Evolutionary conservation across 768 basidiomycete genomes (phyloP).

Genomic region (Phylloporus rhodoxanthus): DNA sequence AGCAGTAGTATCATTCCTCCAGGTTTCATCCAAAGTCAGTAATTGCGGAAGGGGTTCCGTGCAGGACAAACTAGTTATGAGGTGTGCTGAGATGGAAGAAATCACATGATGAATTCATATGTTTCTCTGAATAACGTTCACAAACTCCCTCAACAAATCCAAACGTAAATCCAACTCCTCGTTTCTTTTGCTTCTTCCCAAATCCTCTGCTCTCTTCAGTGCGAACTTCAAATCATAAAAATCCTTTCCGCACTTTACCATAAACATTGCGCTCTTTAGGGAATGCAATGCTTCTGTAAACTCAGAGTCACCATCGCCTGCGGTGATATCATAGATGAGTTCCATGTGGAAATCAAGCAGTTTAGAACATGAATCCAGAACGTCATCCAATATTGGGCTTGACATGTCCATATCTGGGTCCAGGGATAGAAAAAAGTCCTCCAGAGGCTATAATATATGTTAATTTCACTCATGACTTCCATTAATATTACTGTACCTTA

Average conservation of each 20-base stretch:
- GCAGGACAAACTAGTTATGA: too few species aligned
- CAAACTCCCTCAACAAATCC: not conserved
- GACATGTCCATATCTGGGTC: not conserved
- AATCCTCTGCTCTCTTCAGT: not conserved
- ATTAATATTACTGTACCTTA: not conserved
- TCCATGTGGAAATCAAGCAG: conserved; percentile 1
- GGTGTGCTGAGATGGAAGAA: too few species aligned
- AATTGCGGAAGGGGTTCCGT: too few species aligned
- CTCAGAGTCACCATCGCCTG: not conserved
- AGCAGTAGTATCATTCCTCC: too few species aligned
- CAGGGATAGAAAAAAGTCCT: not conserved
- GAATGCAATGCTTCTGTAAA: not conserved
- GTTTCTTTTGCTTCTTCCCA: not conserved
- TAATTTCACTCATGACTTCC: not conserved
- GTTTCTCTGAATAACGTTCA: not conserved
- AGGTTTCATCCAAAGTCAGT: too few species aligned
- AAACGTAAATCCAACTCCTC: conserved; percentile 2
- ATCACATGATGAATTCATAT: too few species aligned
- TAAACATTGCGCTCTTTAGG: not conserved
- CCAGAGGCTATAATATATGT: not conserved
- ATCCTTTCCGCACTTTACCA: not conserved
- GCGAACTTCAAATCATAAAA: not conserved
- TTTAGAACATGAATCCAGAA: not conserved
- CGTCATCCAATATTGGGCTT: not conserved
- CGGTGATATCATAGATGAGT: not conserved